phyloP scores from a whole-genome alignment of 1,284 basidiomycete genomes.

The Leccinum pachyderme region DNA sequence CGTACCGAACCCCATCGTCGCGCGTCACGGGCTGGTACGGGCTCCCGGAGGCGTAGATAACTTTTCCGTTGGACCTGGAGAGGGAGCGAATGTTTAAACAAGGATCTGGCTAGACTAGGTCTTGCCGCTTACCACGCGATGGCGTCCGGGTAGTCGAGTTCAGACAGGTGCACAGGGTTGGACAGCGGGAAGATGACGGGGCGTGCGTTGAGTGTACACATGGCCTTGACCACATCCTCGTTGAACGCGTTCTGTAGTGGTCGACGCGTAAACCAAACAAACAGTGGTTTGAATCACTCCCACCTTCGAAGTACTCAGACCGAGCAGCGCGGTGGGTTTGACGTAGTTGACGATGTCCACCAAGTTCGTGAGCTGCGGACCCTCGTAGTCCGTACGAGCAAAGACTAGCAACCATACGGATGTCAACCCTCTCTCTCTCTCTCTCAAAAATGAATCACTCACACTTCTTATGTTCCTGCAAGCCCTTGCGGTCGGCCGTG shows the following conservation, averaged over 20 bases:
- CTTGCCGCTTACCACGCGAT: constrained; percentile 50
- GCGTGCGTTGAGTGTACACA: constrained; percentile 68
- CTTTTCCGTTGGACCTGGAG: constrained; percentile 55
- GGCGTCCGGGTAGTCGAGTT: constrained; percentile 72
- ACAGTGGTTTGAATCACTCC: constrained; percentile 10
- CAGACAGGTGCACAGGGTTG: constrained; percentile 72
- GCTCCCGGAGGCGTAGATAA: constrained; percentile 80
- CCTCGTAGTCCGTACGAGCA: constrained; percentile 66
- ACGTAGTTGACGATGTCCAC: constrained; percentile 75
- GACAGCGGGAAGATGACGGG: constrained; percentile 88
- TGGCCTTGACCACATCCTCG: constrained; percentile 63
- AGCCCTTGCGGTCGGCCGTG: constrained; percentile 58
- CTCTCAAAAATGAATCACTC: constrained; percentile 6
- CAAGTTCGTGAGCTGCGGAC: constrained; percentile 60
- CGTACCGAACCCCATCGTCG: constrained; percentile 50
- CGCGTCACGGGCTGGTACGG: constrained; percentile 65
- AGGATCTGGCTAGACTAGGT: neutral
- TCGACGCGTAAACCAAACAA: constrained; percentile 2
- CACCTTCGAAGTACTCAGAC: constrained; percentile 71
- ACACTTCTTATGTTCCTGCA: constrained; percentile 77
- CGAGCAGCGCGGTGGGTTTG: constrained; percentile 80
- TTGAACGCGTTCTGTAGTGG: constrained; percentile 61
- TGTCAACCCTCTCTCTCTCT: neutral
- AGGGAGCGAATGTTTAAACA: neutral
- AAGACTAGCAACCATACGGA: constrained; percentile 47